Percentiles rank a stretch among this genome's conserved stretches.
These are phyloP conservation scores for Panicum virgatum DNA, from an alignment of 202 grass and related monocot genomes.

Conservation along the genomic window DNA sequence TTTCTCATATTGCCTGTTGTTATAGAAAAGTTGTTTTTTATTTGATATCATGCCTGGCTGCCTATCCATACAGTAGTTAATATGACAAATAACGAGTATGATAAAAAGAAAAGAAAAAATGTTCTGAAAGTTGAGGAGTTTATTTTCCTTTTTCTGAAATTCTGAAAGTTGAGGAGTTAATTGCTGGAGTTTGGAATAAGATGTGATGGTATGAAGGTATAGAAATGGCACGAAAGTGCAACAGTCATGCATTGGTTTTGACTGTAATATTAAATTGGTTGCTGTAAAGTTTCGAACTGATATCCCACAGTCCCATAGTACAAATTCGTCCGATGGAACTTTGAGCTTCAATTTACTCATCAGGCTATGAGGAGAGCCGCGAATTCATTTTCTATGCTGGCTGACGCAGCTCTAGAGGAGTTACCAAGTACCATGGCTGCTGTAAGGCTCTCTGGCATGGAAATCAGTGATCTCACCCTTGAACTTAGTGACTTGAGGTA, in stretches of 20 bases:
- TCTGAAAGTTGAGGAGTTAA: neutral
- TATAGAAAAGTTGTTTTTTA: too few species aligned
- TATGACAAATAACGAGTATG: too few species aligned
- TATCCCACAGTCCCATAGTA: neutral
- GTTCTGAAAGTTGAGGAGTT: neutral
- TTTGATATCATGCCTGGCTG: too few species aligned
- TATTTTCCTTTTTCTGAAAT: too few species aligned
- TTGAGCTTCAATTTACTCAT: conserved; percentile 32
- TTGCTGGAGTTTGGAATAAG: neutral
- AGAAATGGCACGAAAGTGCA: neutral
- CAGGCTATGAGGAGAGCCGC: conserved; percentile 81
- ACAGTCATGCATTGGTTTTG: neutral
- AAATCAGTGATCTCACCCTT: conserved; percentile 87
- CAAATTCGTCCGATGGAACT: conserved; percentile 3
- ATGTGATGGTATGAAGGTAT: neutral
- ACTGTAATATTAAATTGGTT: neutral
- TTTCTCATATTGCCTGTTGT: too few species aligned
- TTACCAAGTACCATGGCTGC: conserved; percentile 74
- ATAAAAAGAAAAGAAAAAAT: neutral
- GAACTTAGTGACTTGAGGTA: conserved; percentile 89
- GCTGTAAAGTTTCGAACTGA: neutral
- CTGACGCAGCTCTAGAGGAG: conserved; percentile 69
- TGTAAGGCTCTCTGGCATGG: conserved; percentile 73
- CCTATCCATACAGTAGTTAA: too few species aligned
- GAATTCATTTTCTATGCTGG: conserved; percentile 65